Evolutionary conservation across 805 yeast genomes (phyloP).

Genomic region (Teunomyces panamensis): DNA sequence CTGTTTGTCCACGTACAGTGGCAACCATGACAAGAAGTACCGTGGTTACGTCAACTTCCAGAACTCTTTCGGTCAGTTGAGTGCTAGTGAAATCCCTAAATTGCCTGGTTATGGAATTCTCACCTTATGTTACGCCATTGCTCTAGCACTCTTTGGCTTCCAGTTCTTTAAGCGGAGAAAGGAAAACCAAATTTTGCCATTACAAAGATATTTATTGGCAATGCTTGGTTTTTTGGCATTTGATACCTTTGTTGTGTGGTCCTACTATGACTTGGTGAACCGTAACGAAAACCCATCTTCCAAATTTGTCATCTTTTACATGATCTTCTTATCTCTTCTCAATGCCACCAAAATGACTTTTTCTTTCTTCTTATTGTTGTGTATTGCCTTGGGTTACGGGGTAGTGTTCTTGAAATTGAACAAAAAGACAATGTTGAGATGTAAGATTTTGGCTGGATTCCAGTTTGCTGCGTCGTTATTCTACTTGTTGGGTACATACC

Average conservation of each 20-base stretch:
- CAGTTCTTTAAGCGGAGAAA: slow-evolving; percentile 78
- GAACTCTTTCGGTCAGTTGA: slow-evolving; percentile 85
- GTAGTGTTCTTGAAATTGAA: slow-evolving; percentile 86
- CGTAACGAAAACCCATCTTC: slow-evolving; percentile 44
- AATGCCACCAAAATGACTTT: slow-evolving; percentile 78
- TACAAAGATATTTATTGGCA: slow-evolving; percentile 87
- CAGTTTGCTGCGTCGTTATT: slow-evolving; percentile 36
- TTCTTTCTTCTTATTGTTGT: slow-evolving; percentile 80
- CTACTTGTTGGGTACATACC: slow-evolving; percentile 34
- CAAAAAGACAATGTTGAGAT: slow-evolving; percentile 63
- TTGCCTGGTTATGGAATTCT: slow-evolving; percentile 84
- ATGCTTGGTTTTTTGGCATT: slow-evolving; percentile 78
- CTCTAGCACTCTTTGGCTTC: slow-evolving; percentile 79
- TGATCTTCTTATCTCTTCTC: slow-evolving; percentile 73
- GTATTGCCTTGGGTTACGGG: slow-evolving; percentile 91
- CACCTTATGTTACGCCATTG: slow-evolving; percentile 78
- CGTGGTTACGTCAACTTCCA: slow-evolving; percentile 75
- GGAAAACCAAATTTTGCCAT: slow-evolving; percentile 74
- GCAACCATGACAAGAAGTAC: slow-evolving; percentile 44
- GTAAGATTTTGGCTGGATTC: slow-evolving; percentile 40
- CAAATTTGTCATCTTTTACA: slow-evolving; percentile 64
- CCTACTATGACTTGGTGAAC: slow-evolving; percentile 83
- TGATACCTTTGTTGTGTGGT: slow-evolving; percentile 88
- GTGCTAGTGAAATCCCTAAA: slow-evolving; percentile 90
- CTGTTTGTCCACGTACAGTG: slow-evolving; percentile 74